phyloP scores from a whole-genome alignment of 2,329 filamentous ascomycete species.

The Trichoderma cornu-damae region DNA sequence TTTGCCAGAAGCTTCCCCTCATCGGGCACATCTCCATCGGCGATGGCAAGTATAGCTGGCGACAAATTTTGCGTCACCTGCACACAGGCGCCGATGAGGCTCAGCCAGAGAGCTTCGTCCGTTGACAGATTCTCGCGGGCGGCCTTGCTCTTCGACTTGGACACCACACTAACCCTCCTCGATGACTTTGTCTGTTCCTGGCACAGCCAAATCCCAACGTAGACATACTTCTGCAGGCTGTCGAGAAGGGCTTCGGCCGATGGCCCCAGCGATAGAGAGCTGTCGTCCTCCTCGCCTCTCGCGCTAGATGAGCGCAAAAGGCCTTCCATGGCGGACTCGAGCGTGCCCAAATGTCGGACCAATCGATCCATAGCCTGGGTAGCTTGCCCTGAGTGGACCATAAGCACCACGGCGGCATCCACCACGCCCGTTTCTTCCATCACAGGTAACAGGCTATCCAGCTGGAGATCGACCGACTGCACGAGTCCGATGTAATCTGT shows the following conservation, averaged over 20 bases:
- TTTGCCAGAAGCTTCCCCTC: slow-evolving; percentile 58
- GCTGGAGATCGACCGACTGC: slow-evolving; percentile 69
- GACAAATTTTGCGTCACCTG: slow-evolving; percentile 61
- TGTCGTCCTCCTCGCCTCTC: slow-evolving; percentile 43
- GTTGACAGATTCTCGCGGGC: slow-evolving; percentile 42
- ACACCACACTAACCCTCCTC: slow-evolving; percentile 41
- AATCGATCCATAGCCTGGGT: slow-evolving; percentile 79
- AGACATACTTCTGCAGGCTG: slow-evolving; percentile 79
- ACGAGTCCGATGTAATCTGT: slow-evolving; percentile 76
- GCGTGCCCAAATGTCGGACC: slow-evolving; percentile 69
- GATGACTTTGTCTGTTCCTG: slow-evolving; percentile 71
- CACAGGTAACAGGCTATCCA: slow-evolving; percentile 75
- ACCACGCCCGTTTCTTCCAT: slow-evolving; percentile 88
- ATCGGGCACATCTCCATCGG: slow-evolving; percentile 39
- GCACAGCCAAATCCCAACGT: slow-evolving; percentile 94
- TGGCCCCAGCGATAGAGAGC: slow-evolving; percentile 50
- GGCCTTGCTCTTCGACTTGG: slow-evolving; percentile 50
- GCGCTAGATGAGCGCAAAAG: slow-evolving; percentile 52
- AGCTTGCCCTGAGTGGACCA: slow-evolving; percentile 82
- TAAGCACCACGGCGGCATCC: slow-evolving; percentile 85
- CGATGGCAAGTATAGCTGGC: slow-evolving; percentile 42
- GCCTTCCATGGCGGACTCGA: slow-evolving; percentile 73
- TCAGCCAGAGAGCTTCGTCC: slow-evolving; percentile 56
- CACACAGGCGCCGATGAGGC: slow-evolving; percentile 56
- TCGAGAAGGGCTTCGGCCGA: slow-evolving; percentile 69